A percentile compares a stretch with the other conserved stretches of the same genome.
Evolutionary conservation across 2,329 filamentous ascomycete genomes (phyloP).

Genomic region (Colletotrichum tanaceti): DNA sequence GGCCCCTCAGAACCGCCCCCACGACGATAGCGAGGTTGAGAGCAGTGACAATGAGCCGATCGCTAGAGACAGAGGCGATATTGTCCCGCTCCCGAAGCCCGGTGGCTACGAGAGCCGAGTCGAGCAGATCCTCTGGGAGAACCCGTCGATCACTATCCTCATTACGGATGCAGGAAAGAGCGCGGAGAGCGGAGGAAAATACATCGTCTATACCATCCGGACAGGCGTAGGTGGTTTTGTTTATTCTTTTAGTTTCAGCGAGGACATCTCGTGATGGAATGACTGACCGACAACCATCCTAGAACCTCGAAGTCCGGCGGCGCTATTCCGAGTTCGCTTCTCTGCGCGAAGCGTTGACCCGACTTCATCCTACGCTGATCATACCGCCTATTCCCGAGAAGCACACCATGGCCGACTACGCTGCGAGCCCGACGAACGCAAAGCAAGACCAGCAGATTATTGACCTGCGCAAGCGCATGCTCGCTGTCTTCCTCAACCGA

Average conservation of each 20-base stretch:
- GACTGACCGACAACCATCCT: conserved; percentile 19
- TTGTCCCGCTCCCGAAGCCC: conserved; percentile 74
- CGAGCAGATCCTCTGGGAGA: conserved; percentile 97
- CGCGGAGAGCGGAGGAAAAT: conserved; percentile 88
- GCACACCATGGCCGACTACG: conserved; percentile 98
- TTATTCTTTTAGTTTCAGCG: conserved; percentile 50
- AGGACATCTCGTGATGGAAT: background rate
- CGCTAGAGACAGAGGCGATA: conserved; percentile 52
- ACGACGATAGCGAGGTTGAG: conserved; percentile 56
- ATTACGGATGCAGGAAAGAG: conserved; percentile 98
- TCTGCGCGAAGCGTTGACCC: conserved; percentile 86
- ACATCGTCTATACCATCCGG: conserved; percentile 96
- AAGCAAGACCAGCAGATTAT: conserved; percentile 98
- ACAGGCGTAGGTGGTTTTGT: conserved; percentile 73
- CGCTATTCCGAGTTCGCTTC: conserved; percentile 98
- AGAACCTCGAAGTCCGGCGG: conserved; percentile 95
- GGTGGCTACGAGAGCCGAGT: conserved; percentile 95
- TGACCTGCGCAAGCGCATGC: conserved; percentile 94
- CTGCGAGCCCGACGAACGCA: conserved; percentile 95
- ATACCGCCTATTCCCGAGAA: conserved; percentile 98
- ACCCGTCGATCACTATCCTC: conserved; percentile 87
- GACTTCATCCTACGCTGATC: conserved; percentile 92
- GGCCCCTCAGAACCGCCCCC: conserved; percentile 62
- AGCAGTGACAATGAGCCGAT: conserved; percentile 61
- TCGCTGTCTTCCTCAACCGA: conserved; percentile 93